Base-by-base conservation (phyloP, 2,329 filamentous ascomycete species). In the Trichoderma lentiforme region DNA sequence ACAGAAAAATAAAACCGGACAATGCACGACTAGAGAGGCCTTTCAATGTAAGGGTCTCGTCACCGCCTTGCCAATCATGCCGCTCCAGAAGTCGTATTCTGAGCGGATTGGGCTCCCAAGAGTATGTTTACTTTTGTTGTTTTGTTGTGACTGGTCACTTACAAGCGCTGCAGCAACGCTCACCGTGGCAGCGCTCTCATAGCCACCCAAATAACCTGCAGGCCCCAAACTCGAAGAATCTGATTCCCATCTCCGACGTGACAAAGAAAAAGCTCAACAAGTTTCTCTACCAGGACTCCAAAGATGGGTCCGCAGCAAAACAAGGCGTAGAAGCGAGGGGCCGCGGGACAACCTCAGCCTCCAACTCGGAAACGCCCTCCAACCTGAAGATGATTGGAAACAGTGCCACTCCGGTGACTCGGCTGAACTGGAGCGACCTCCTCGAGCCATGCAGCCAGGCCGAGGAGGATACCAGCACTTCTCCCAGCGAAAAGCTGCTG, bases 261-360 rank as follows among this genome's bases (percentile, higher is more conserved):
- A 90, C 89, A 12, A 91, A 88, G 77, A 87, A 83, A 74, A 91
- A 91, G 76, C 83, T 91, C 36, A 87, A 86, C 77, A 87, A 88
- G 71, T 91, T 89, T 74, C 82, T 84, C 66, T 82, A 84, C 15
- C 78, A 81, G 8, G 73, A 76, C 2, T 66, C 72, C 14, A 71
- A 75, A 30, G 74, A 76, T 15, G 76, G 76, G 24, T 62, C 72
- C 8, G 47, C 56, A 18, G 57, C 74, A 28, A 75, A 74, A 24
- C 21, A 53, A n/a, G 75, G 73, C n/a, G 47, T 72, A n/a, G 70
- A 74, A 14, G 74, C 75, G 11, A 73, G 66, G 58, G 36, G 28
- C 11, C 24, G 30, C 3, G 47, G 39, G 18, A 11, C 32, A 3
- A 30, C n/a, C 24, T 30, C 53, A 11, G 39, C 28, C 8, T 15